Evolutionary conservation across 179 eudicot genomes (phyloP).

Genomic region (Vitellaria paradoxa): DNA sequence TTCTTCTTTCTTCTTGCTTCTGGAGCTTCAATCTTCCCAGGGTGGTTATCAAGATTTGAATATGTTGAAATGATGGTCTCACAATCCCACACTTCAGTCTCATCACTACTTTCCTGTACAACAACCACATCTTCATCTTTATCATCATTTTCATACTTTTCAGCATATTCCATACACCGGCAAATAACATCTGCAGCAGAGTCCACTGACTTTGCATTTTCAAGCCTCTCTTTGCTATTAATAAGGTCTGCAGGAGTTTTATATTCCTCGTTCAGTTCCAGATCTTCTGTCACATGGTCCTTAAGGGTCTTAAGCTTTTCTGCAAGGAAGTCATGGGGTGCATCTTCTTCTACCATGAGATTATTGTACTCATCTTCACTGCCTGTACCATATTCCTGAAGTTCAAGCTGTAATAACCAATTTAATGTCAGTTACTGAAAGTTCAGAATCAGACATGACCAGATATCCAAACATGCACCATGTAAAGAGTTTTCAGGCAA

Average conservation of each 20-base stretch:
- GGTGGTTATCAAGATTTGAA: conserved; percentile 94
- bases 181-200: conserved; percentile 51
- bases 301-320: conserved; percentile 64
- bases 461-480: too few relatives aligned
- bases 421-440: background rate
- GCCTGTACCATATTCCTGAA: conserved; percentile 70
- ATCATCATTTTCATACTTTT: conserved; percentile 61
- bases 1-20: conserved; percentile 57
- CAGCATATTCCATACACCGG: conserved; percentile 68
- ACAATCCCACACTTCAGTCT: conserved; percentile 87
- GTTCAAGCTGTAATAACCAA: conserved; percentile 58
- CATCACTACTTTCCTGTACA: conserved; percentile 82
- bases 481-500: too few relatives aligned
- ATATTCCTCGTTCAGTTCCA: conserved; percentile 47
- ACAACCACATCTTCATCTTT: conserved; percentile 45
- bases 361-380: conserved; percentile 51
- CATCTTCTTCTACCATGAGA: conserved; percentile 40
- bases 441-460: background rate
- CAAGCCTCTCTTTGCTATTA: conserved; percentile 19
- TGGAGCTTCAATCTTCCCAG: conserved; percentile 78
- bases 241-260: conserved; percentile 53
- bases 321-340: conserved; percentile 43
- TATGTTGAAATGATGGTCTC: conserved; percentile 84
- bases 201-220: conserved; percentile 34
- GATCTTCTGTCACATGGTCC: conserved; percentile 32